A percentile compares a stretch with the other conserved stretches of the same genome.
phyloP scores from a whole-genome alignment of 495 filamentous ascomycete species.

The Cairneyella variabilis region DNA sequence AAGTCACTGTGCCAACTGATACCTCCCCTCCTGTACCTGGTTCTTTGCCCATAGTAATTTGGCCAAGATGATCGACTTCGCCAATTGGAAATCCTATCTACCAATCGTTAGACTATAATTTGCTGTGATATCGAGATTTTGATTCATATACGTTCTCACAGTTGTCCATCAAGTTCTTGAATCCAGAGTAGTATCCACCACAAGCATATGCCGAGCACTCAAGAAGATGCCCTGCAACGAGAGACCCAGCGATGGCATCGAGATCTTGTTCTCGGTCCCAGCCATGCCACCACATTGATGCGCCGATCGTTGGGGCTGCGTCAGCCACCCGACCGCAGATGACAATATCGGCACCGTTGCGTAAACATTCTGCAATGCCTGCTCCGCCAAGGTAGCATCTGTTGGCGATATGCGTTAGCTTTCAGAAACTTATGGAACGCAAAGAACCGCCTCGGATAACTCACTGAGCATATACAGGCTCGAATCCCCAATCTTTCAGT shows the following conservation, averaged over 20 bases:
- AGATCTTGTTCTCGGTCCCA: slow-evolving; percentile 43
- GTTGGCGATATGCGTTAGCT: too few species aligned
- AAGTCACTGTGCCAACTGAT: slow-evolving; percentile 46
- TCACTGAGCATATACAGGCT: slow-evolving; percentile 51
- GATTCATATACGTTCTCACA: slow-evolving; percentile 32
- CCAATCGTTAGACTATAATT: slow-evolving; percentile 34
- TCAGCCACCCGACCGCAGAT: slow-evolving; percentile 53
- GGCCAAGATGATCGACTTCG: slow-evolving; percentile 46
- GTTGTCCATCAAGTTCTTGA: slow-evolving; percentile 44
- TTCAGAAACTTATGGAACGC: too few species aligned
- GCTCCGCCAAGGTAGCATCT: slow-evolving; percentile 48
- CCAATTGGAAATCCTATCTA: slow-evolving; percentile 54
- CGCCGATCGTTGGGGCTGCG: slow-evolving; percentile 48
- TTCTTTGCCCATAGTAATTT: slow-evolving; percentile 32
- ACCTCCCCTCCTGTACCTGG: slow-evolving; percentile 19
- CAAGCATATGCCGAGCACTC: too few species aligned
- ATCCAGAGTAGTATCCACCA: slow-evolving; percentile 55
- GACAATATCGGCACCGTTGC: slow-evolving; percentile 53
- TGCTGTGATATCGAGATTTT: slow-evolving; percentile 18
- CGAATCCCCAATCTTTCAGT: slow-evolving; percentile 38
- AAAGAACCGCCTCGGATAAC: too few species aligned
- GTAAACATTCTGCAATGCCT: slow-evolving; percentile 46
- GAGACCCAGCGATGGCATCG: slow-evolving; percentile 46
- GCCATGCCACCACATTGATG: slow-evolving; percentile 46
- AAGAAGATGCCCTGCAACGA: slow-evolving; percentile 45